Base-by-base conservation (phyloP, 1,139 yeast species). In the Pichia sp. region DNA sequence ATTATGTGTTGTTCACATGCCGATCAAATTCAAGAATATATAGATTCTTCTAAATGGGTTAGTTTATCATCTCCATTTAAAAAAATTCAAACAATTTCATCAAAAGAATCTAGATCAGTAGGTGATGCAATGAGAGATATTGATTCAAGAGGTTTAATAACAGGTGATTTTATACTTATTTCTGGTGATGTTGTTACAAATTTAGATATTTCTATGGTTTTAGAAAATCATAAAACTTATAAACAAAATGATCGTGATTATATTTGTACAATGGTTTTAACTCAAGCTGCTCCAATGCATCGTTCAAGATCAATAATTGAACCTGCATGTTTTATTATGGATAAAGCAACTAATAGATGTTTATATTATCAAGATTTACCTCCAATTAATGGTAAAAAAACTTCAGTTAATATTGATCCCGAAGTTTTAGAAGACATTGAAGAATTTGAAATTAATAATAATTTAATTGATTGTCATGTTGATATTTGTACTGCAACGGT, bases 61-160 rank as follows among this genome's bases (percentile, higher is more conserved):
- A 58, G 68, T 23, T 71, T 81, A 3, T 78, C 80, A 58, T 77
- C 95, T 3, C 96, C 97, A 1, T 90, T 92, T 65, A 74, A 76
- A 47, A 76, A 78, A 50, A 73, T 92, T 38, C 78, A 79, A 41
- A 82, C 94, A 4, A 76, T 92, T 43, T 76, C 86, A 71, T 78
- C 95, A n/a, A 78, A 89, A 37, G 97, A 90, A 62, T 82, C 94
- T n/a, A 71, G 90, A 62, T 86, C 96, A 22, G 95, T 90, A 5
- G 98, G 98, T 53, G 98, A 92, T 68, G 95, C 95, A 29, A 84
- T 92, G 95, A 76, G 98, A 63, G 97, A 90, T 61, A 70, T 92
- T 51, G 98, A 92, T 63, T 82, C 87, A 51, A 74, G 95, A 59
- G 96, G 97, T 2, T 68, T 90, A 49, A 87, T 92, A 46, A 78